Evolutionary conservation across 257 asterid genomes (phyloP).

Genomic region (Lycium barbarum): DNA sequence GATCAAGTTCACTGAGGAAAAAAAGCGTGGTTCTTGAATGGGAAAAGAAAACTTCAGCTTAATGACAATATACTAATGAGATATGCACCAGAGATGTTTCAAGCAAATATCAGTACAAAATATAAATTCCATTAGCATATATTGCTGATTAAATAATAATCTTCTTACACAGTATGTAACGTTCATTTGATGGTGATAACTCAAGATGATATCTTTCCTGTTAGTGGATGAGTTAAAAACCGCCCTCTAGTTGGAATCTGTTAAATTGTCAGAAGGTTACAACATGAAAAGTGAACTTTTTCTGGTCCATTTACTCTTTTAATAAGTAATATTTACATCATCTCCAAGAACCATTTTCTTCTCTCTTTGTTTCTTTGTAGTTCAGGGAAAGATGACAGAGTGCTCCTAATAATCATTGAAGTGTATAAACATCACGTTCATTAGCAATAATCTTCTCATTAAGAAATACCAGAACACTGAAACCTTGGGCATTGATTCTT

Average conservation of each 20-base stretch:
- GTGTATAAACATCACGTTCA: neutral
- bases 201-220: neutral
- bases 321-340: neutral
- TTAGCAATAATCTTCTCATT: neutral
- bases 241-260: neutral
- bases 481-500: neutral
- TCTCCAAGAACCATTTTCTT: neutral
- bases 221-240: neutral
- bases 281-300: neutral
- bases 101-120: neutral
- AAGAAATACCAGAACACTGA: neutral
- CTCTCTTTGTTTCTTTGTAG: neutral
- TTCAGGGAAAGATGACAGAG: neutral
- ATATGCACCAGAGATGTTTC: neutral
- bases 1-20: neutral
- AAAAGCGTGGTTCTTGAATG: neutral
- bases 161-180: neutral
- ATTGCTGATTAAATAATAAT: neutral
- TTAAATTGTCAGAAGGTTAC: neutral
- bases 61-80: constrained; percentile 3
- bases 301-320: neutral
- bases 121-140: neutral
- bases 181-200: neutral
- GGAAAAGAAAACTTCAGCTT: neutral
- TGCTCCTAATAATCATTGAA: constrained; percentile 6